Percentiles rank a stretch among this genome's conserved stretches.
Conservation (phyloP, 208 protist genomes). For the Leishmania tropica region DNA sequence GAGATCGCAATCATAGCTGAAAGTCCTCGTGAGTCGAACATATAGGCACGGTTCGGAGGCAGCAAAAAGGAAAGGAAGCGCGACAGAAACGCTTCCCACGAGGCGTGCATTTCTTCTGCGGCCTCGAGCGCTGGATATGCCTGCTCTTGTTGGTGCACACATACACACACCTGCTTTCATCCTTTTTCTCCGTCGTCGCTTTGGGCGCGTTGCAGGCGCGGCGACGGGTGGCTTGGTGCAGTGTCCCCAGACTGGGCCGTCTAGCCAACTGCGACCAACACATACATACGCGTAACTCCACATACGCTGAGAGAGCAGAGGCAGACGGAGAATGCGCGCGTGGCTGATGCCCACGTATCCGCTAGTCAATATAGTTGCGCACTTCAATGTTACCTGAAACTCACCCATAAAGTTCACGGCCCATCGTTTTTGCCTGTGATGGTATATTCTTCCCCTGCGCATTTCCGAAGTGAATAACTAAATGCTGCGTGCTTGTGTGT, state of each 20-base stretch:
- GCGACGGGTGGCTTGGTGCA: not conserved
- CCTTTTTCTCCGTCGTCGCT: not conserved
- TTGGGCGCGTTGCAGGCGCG: not conserved
- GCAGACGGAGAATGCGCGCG: not conserved
- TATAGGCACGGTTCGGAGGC: conserved; percentile 11
- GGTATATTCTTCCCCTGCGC: not conserved
- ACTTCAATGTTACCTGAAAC: not conserved
- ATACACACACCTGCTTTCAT: not conserved
- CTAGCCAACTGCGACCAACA: not conserved
- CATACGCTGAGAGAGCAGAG: not conserved
- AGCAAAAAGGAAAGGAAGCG: not conserved
- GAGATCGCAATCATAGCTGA: conserved; percentile 44
- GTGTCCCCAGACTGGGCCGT: not conserved
- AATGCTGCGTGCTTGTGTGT: not conserved
- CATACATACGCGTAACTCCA: not conserved
- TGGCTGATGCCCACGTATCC: not conserved
- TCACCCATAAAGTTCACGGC: not conserved
- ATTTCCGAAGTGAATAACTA: not conserved
- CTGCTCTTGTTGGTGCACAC: not conserved
- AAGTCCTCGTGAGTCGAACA: conserved; percentile 45
- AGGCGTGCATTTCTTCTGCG: not conserved
- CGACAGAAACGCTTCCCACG: not conserved
- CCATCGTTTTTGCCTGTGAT: not conserved
- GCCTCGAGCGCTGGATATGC: not conserved
- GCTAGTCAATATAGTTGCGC: not conserved